Evolutionary conservation across 139 green algal species (phyloP), one percentile per base, ranked within the genome.

Genomic region (Chlamydomonas incerta): DNA sequence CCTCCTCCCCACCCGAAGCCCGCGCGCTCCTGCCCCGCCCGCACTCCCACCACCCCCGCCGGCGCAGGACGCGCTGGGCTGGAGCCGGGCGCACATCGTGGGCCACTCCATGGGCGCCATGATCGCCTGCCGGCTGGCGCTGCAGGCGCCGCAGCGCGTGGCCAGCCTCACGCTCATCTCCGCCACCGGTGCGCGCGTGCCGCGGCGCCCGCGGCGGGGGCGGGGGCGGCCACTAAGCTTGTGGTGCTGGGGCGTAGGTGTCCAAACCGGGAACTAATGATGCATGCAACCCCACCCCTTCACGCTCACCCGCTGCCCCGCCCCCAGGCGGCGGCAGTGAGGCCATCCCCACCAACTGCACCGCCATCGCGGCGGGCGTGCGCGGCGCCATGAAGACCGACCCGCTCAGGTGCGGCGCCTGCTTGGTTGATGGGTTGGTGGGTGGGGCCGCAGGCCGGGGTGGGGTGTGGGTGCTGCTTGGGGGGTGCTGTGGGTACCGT

Each of bases 31-130:
- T 18, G 62, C 24, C 4, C 26, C 11, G 15, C 11, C 18, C 3
- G 18, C 18, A 14, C 26, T 15, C 13, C 26, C 13, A 31, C 62
- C 2, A 68, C 55, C 41, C 8, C 41, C 8, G 41, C 41, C 41
- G 41, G 29, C 11, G 18, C 88, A 95, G 93, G 88, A 95, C 23
- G 63, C 90, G 0, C 23, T 95, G 46, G 67, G 85, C 4, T 96
- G 92, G 93, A 24, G 63, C 0, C 47, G 70, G 23, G 91, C 90
- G 2, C 93, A 96, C 82, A 68, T 95, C 20, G 87, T 96, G 35
- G 93, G 93, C 5, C 92, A 94, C 86, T 91, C 81, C 41, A 94
- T 96, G 93, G 93, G 93, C 15, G 92, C 82, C 50, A 96, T 96
- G 93, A 89, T 96, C 41, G 88, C 88, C 6, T 68, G 47, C n/a